Percentiles rank a stretch among this genome's conserved stretches.
Evolutionary conservation across 192 early-diverging fungal genomes (phyloP).

Genomic region (Backusella australiensis): DNA sequence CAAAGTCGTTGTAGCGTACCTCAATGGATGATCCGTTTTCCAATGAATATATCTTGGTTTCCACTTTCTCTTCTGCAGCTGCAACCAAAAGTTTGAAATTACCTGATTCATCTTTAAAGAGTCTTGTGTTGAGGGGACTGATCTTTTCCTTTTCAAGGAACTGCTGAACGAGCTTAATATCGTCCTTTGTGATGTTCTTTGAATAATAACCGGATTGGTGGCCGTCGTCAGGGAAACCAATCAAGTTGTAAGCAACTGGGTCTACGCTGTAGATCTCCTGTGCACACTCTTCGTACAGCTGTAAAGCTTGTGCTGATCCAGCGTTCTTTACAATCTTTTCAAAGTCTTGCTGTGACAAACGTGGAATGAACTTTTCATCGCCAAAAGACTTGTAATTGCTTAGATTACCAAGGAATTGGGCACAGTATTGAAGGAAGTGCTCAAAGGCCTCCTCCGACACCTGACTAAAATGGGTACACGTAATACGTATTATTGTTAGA

Average conservation of each 20-base stretch:
- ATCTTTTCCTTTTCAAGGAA: conserved; percentile 33
- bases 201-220: conserved; percentile 59
- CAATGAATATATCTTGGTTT: conserved; percentile 18
- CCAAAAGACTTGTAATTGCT: conserved; percentile 64
- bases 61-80: conserved; percentile 33
- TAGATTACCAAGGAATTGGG: conserved; percentile 49
- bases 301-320: conserved; percentile 22
- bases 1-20: conserved; percentile 50
- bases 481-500: not conserved
- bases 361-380: conserved; percentile 62
- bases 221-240: conserved; percentile 61
- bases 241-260: conserved; percentile 42
- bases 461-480: conserved; percentile 18
- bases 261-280: conserved; percentile 40
- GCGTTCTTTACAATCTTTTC: conserved; percentile 41
- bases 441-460: conserved; percentile 50
- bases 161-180: conserved; percentile 41
- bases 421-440: conserved; percentile 51
- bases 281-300: conserved; percentile 28
- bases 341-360: conserved; percentile 40
- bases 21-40: conserved; percentile 37
- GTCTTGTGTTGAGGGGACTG: conserved; percentile 32
- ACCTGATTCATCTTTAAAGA: conserved; percentile 33
- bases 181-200: conserved; percentile 47
- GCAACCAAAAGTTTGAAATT: conserved; percentile 33